Evolutionary conservation across 805 yeast genomes (phyloP), one percentile per base, ranked within the genome.

Genomic region (Yamadazyma philogaea): DNA sequence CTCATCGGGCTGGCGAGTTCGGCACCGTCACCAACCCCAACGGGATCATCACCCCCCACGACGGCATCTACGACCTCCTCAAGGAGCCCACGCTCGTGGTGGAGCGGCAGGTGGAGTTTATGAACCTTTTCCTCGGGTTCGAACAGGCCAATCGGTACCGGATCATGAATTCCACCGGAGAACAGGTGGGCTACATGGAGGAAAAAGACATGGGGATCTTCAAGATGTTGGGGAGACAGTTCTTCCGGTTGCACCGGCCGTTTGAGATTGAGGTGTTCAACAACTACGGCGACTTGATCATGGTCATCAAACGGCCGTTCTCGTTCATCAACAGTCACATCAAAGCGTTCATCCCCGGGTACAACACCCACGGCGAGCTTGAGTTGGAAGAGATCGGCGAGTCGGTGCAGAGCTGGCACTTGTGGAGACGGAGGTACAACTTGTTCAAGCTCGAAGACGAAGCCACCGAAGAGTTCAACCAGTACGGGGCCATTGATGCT

Each of bases 321-420:
- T 82, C 93, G 28, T 78, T 86, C 55, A 86, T 93, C 50, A 93
- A 93, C 60, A 88, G 96, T 1, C 91, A 84, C 55, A 85, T 93
- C 51, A 84, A 84, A 57, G 79, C 84, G 1, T 68, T 77, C 6
- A 60, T 84, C 37, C 95, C 96, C 0, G 75, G 78, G 1, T 61
- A 63, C 40, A 68, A 61, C 44, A 40, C 45, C 5, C 50, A 64
- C 28, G 67, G 71, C 36, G 55, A 65, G 17, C 51, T 64, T 8
- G 64, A 70, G 44, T 62, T 64, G 30, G 78, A 74, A 37, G 66
- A 65, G 11, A 67, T 93, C 15, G 98, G 98, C 1, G 97, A 91
- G 59, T 77, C 87, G 20, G 79, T 85, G 4, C 99, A 93, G 62
- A 82, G 84, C 50, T 93, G 96, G 96, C 98, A 93, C 66, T 69